Evolutionary conservation across 169 alveolate species (phyloP).

Genomic region (Sarcocystis neurona): DNA sequence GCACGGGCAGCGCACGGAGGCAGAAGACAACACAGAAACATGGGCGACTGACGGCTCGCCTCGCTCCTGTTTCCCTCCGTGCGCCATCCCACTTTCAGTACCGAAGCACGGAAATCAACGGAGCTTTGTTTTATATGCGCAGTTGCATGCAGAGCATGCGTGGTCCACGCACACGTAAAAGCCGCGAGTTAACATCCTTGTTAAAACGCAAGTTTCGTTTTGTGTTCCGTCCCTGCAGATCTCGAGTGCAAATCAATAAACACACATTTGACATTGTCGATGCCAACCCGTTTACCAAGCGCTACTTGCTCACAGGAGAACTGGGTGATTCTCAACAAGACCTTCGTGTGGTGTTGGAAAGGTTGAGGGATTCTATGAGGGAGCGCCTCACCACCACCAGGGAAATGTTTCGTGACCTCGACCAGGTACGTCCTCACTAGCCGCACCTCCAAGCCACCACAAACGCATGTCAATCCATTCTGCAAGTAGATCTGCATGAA

Average conservation of each 20-base stretch:
- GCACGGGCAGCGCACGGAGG: no score
- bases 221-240: not conserved
- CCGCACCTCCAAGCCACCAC: no score
- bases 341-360: not conserved
- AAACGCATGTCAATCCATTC: no score
- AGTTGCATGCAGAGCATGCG: not conserved
- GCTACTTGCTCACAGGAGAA: not conserved
- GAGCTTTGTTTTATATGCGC: no score
- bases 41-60: no score
- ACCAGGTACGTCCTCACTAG: not conserved
- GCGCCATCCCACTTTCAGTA: no score
- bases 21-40: no score
- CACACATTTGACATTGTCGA: not conserved
- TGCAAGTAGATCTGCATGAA: no score
- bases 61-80: no score
- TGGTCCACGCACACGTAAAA: not conserved
- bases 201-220: not conserved
- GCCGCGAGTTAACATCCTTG: not conserved
- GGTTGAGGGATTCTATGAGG: conserved; percentile 25
- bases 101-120: no score
- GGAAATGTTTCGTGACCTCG: conserved; percentile 22
- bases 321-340: not conserved
- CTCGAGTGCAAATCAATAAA: not conserved
- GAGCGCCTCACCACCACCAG: conserved; percentile 5
- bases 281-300: conserved; percentile 6